These are phyloP conservation scores for Vaccinium darrowii DNA, from an alignment of 148 eudicot species.

Conservation along the genomic window DNA sequence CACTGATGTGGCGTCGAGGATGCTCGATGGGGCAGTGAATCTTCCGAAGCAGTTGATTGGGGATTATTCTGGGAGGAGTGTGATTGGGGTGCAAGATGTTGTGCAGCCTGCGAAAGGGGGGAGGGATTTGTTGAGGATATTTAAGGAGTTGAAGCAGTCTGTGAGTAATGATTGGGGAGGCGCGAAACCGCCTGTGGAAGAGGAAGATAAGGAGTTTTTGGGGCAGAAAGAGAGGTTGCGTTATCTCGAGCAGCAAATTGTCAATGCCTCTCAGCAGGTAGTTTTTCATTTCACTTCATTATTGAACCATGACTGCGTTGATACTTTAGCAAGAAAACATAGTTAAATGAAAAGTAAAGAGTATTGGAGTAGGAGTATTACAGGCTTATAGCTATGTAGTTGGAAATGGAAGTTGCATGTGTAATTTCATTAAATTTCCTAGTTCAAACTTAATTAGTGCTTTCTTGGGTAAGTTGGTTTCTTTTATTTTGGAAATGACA, in stretches of 20 bases:
- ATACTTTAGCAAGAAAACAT: background rate
- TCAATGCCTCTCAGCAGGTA: conserved; percentile 82
- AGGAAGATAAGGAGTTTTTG: conserved; percentile 81
- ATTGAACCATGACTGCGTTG: background rate
- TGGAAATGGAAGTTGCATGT: too few species aligned
- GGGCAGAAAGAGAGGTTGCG: conserved; percentile 71
- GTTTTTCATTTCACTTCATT: conserved; percentile 11
- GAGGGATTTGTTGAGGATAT: conserved; percentile 79
- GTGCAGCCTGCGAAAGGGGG: conserved; percentile 90
- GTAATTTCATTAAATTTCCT: too few species aligned
- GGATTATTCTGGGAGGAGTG: conserved; percentile 39
- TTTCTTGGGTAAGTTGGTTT: too few species aligned
- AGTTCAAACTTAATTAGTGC: too few species aligned
- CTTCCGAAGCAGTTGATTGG: conserved; percentile 80
- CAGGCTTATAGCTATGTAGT: too few species aligned
- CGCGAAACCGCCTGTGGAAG: conserved; percentile 52
- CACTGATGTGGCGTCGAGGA: conserved; percentile 72
- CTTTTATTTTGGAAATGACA: too few species aligned
- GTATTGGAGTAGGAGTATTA: too few species aligned
- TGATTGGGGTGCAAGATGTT: conserved; percentile 58
- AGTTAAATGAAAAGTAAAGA: too few species aligned
- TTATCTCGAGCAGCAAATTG: conserved; percentile 65
- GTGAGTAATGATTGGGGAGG: conserved; percentile 83
- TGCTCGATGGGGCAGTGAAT: conserved; percentile 84
- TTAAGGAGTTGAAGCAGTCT: conserved; percentile 82